phyloP scores from a whole-genome alignment of 1,284 basidiomycete genomes.

The Trametes versicolor region DNA sequence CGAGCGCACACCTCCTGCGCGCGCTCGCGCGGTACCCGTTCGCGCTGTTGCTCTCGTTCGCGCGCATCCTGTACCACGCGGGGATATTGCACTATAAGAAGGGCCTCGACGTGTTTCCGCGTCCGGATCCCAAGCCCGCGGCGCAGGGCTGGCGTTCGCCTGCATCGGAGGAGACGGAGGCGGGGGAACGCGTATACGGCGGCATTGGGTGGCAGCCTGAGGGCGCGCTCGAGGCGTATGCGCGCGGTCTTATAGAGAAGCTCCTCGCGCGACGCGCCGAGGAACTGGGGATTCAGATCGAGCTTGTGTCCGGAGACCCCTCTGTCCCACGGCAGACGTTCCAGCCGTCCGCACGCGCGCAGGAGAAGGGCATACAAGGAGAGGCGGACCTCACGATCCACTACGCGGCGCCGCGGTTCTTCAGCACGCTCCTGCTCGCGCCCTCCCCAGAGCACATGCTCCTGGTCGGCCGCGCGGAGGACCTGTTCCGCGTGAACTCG shows the following conservation, averaged over 20 bases:
- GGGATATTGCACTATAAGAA: conserved; percentile 74
- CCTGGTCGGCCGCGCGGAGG: conserved; percentile 29
- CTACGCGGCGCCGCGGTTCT: conserved; percentile 64
- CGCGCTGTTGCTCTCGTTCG: conserved; percentile 65
- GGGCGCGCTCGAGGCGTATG: conserved; percentile 52
- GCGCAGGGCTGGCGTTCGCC: conserved; percentile 24
- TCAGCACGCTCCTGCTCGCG: conserved; percentile 58
- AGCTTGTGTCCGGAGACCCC: conserved; percentile 53
- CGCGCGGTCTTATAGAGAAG: conserved; percentile 45
- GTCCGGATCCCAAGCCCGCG: conserved; percentile 67
- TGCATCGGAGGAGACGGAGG: not conserved
- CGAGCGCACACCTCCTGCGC: conserved; percentile 51
- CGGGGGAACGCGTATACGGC: conserved; percentile 37
- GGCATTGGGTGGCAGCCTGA: conserved; percentile 60
- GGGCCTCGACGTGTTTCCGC: conserved; percentile 66
- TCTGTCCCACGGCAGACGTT: conserved; percentile 39
- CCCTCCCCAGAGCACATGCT: conserved; percentile 43
- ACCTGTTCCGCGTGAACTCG: conserved; percentile 33
- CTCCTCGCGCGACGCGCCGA: conserved; percentile 50
- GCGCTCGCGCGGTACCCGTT: conserved; percentile 62
- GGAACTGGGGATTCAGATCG: conserved; percentile 48
- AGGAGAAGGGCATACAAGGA: conserved; percentile 11
- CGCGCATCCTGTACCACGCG: conserved; percentile 75
- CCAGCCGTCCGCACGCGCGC: conserved; percentile 18
- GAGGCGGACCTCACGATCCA: conserved; percentile 50